phyloP scores from a whole-genome alignment of 2,329 filamentous ascomycete genomes.

The Hortaea werneckii region DNA sequence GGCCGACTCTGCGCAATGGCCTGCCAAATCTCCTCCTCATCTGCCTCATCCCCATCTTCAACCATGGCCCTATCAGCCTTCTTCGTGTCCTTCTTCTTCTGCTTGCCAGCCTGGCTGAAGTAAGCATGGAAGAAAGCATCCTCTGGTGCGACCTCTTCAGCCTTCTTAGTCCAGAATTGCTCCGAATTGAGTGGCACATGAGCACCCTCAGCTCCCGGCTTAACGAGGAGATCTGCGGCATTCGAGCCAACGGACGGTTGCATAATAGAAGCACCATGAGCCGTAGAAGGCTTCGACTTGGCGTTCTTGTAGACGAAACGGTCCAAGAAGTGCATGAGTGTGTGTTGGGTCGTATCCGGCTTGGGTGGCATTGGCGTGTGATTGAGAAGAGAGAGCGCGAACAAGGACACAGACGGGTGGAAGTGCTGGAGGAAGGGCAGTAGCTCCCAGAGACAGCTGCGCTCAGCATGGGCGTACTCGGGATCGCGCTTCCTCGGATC shows the following conservation, averaged over 20 bases:
- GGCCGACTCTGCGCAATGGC: slow-evolving; percentile 73
- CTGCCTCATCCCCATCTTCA: slow-evolving; percentile 31
- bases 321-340: slow-evolving; percentile 89
- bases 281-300: slow-evolving; percentile 51
- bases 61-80: slow-evolving; percentile 29
- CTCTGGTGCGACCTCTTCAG: slow-evolving; percentile 77
- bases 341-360: slow-evolving; percentile 81
- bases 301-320: slow-evolving; percentile 97
- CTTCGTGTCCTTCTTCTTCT: slow-evolving; percentile 45
- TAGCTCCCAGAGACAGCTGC: slow-evolving; percentile 87
- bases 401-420: slow-evolving; percentile 84
- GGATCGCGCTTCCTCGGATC: slow-evolving; percentile 88
- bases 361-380: slow-evolving; percentile 68
- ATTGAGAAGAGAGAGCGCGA: slow-evolving; percentile 61
- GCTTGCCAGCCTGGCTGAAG: slow-evolving; percentile 59
- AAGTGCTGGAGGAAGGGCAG: slow-evolving; percentile 73
- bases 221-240: slow-evolving; percentile 51
- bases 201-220: slow-evolving; percentile 47
- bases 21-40: slow-evolving; percentile 77
- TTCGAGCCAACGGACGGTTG: slow-evolving; percentile 68
- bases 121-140: slow-evolving; percentile 99
- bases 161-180: slow-evolving; percentile 82
- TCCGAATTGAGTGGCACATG: slow-evolving; percentile 69
- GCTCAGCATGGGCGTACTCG: slow-evolving; percentile 84
- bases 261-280: slow-evolving; percentile 86